These are phyloP conservation scores for Metschnikowia dekortorum DNA, from an alignment of 805 yeast species.

Conservation along the genomic window DNA sequence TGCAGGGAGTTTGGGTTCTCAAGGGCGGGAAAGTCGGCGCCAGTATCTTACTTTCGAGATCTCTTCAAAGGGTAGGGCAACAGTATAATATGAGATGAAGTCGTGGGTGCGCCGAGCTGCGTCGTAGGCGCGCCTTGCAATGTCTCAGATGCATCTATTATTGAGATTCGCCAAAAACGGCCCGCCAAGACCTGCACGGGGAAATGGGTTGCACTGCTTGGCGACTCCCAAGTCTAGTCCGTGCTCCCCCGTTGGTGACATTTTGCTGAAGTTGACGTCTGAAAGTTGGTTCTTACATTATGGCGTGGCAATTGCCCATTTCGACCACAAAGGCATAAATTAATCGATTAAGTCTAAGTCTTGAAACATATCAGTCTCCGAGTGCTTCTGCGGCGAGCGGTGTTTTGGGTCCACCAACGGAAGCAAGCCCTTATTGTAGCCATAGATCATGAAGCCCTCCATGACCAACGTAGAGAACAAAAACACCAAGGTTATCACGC, in stretches of 20 bases:
- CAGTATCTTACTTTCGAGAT: too few relatives aligned
- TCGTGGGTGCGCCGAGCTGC: conserved; percentile 1
- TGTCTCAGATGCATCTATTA: neutral
- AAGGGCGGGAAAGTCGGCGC: neutral
- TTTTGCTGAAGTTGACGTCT: too few relatives aligned
- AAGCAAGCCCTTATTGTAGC: conserved; percentile 16
- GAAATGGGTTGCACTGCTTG: neutral
- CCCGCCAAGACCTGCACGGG: neutral
- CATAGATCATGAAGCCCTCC: conserved; percentile 13
- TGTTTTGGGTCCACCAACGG: conserved; percentile 15
- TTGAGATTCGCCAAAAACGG: neutral
- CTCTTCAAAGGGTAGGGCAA: neutral
- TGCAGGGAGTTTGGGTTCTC: neutral
- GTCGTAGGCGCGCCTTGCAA: neutral
- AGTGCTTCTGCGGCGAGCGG: neutral
- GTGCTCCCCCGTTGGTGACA: too few relatives aligned
- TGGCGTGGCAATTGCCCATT: neutral
- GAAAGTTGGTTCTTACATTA: neutral
- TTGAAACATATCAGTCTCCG: neutral
- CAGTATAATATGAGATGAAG: neutral
- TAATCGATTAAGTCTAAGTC: neutral
- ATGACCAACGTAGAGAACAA: conserved; percentile 30
- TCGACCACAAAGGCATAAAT: too few relatives aligned
- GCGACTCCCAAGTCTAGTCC: too few relatives aligned
- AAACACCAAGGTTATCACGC: conserved; percentile 38